Percentiles rank a stretch among this genome's conserved stretches.
Evolutionary conservation across 306 rosid genomes (phyloP).

Genomic region (Prunus fruticosa): DNA sequence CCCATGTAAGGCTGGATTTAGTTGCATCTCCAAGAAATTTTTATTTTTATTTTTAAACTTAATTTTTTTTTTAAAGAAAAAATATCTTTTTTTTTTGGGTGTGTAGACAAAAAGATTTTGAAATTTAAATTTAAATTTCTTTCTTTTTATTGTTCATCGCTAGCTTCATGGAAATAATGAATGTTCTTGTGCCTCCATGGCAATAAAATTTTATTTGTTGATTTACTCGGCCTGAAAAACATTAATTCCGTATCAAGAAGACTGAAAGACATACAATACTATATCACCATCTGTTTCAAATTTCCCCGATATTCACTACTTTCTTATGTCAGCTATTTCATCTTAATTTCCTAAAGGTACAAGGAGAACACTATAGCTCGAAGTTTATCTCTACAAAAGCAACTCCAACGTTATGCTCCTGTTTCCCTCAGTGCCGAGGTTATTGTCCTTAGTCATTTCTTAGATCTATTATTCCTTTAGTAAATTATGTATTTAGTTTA

Average conservation of each 20-base stretch:
- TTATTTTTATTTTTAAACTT: background rate
- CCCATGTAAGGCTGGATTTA: background rate
- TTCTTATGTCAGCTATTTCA: constrained; percentile 24
- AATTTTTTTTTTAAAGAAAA: background rate
- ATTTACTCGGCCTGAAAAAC: background rate
- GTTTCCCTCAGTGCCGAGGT: constrained; percentile 78
- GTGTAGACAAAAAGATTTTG: background rate
- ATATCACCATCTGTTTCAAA: background rate
- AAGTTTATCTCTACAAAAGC: constrained; percentile 62
- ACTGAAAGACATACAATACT: background rate
- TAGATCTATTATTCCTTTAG: background rate
- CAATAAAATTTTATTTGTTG: background rate
- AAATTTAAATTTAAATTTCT: background rate
- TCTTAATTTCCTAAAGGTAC: constrained; percentile 60
- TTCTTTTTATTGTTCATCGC: background rate
- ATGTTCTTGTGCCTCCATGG: background rate
- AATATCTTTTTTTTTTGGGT: background rate
- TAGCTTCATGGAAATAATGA: background rate
- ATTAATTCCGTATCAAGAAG: background rate
- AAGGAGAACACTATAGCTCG: constrained; percentile 53
- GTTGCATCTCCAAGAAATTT: background rate
- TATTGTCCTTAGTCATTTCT: constrained; percentile 6
- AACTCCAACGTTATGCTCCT: constrained; percentile 74
- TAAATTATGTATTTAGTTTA: background rate
- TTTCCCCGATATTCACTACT: constrained; percentile 9